Conservation (phyloP, 176 grass and related monocot genomes). For the Musa troglodytarum region DNA sequence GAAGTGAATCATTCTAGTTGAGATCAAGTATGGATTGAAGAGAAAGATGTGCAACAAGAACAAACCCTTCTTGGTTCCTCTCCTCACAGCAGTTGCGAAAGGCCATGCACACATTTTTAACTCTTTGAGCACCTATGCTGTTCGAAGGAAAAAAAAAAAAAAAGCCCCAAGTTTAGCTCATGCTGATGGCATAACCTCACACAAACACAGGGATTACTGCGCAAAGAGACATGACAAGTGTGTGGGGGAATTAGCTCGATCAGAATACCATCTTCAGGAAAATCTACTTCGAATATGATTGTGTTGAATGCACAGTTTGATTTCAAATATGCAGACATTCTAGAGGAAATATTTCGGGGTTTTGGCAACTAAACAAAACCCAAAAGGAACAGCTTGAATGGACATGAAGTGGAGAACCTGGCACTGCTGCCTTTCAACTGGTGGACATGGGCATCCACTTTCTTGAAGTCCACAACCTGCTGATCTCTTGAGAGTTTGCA, state of each 20-base stretch:
- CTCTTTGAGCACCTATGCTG: constrained; percentile 39
- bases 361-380: too few species aligned
- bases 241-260: too few species aligned
- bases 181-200: not conserved
- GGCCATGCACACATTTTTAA: constrained; percentile 28
- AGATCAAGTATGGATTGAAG: not conserved
- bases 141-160: constrained; percentile 2
- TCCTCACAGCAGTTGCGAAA: constrained; percentile 28
- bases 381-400: too few species aligned
- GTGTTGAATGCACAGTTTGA: too few species aligned
- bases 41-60: not conserved
- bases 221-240: too few species aligned
- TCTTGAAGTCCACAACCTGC: constrained; percentile 39
- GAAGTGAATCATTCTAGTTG: too few species aligned
- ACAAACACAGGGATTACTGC: too few species aligned
- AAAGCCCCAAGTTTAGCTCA: not conserved
- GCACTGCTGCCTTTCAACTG: constrained; percentile 47
- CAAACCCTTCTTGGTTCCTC: constrained; percentile 22
- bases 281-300: too few species aligned
- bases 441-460: constrained; percentile 42
- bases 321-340: too few species aligned
- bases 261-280: too few species aligned
- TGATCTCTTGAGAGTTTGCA: constrained; percentile 24
- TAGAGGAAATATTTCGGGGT: too few species aligned
- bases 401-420: constrained; percentile 20